Percentiles rank a stretch among this genome's conserved stretches.
These are phyloP conservation scores for Phytopythium kandeliae DNA, from an alignment of 352 stramenopile species.

Conservation along the genomic window DNA sequence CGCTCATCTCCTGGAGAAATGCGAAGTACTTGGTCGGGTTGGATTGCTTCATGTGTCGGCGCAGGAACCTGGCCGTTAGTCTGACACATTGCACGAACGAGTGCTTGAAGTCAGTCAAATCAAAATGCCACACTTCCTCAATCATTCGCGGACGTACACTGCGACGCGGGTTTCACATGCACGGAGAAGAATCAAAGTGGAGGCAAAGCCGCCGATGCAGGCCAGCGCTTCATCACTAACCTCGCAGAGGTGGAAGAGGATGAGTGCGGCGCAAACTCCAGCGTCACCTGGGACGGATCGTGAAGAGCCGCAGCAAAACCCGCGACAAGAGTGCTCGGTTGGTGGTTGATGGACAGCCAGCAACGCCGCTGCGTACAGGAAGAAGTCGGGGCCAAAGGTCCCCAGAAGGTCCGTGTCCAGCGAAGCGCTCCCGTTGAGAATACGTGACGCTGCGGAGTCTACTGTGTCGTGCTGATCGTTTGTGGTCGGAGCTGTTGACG, in stretches of 20 bases:
- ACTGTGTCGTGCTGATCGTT: background rate
- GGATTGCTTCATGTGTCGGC: slow-evolving; percentile 19
- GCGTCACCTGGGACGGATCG: slow-evolving; percentile 23
- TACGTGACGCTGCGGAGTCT: slow-evolving; percentile 23
- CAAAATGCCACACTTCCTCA: background rate
- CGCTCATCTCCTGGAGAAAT: slow-evolving; percentile 34
- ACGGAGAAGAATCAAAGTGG: slow-evolving; percentile 22
- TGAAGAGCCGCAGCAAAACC: slow-evolving; percentile 26
- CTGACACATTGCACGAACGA: slow-evolving; percentile 13
- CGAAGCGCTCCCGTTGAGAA: slow-evolving; percentile 27
- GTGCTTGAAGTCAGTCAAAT: too few relatives aligned
- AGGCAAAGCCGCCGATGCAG: slow-evolving; percentile 10
- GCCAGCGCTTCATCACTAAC: slow-evolving; percentile 4
- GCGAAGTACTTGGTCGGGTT: slow-evolving; percentile 23
- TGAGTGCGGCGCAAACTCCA: slow-evolving; percentile 18
- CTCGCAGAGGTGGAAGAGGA: slow-evolving; percentile 14
- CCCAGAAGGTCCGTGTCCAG: slow-evolving; percentile 20
- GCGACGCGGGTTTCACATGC: slow-evolving; percentile 38
- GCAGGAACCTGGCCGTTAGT: slow-evolving; percentile 32
- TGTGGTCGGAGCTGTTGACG: background rate
- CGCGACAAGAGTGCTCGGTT: slow-evolving; percentile 15
- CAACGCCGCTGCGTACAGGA: slow-evolving; percentile 23
- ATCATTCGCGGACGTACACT: slow-evolving; percentile 24
- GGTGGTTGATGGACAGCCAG: slow-evolving; percentile 3
- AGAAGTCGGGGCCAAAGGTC: slow-evolving; percentile 24